A percentile compares a stretch with the other conserved stretches of the same genome.
These are phyloP conservation scores for Exophiala sp. DNA, from an alignment of 2,329 filamentous ascomycete genomes.

Conservation along the genomic window DNA sequence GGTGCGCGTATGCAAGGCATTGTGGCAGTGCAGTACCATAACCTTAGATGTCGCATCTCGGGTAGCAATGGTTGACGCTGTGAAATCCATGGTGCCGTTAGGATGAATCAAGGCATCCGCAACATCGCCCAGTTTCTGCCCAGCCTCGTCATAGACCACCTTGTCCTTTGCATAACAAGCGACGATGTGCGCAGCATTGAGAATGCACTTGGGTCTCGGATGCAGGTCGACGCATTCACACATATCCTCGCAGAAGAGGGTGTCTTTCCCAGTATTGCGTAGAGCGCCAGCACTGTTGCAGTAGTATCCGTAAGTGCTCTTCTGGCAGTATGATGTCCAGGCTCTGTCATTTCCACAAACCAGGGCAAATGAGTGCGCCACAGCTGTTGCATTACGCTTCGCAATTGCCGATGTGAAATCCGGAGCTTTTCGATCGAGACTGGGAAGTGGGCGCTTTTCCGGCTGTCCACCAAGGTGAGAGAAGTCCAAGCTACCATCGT, in stretches of 20 bases:
- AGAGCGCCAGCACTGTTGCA: background rate
- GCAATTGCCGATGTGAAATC: background rate
- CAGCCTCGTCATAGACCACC: background rate
- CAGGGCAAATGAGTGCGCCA: background rate
- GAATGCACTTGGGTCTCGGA: background rate
- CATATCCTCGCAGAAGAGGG: background rate
- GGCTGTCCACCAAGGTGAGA: background rate
- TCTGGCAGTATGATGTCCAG: background rate
- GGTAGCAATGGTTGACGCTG: background rate
- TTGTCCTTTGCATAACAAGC: background rate
- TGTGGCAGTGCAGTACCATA: background rate
- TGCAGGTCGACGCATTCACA: conserved; percentile 6
- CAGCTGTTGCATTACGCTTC: background rate
- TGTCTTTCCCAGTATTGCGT: background rate
- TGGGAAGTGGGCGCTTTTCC: background rate
- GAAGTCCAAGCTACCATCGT: background rate
- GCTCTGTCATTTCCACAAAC: background rate
- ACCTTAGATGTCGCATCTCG: background rate
- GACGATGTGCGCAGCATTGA: background rate
- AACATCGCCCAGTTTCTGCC: background rate
- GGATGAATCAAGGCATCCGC: background rate
- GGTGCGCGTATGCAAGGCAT: background rate
- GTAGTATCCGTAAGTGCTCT: background rate
- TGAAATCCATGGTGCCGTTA: conserved; percentile 5
- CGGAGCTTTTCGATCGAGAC: background rate